Base-by-base conservation (phyloP, 1,284 basidiomycete species). In the Malassezia slooffiae region DNA sequence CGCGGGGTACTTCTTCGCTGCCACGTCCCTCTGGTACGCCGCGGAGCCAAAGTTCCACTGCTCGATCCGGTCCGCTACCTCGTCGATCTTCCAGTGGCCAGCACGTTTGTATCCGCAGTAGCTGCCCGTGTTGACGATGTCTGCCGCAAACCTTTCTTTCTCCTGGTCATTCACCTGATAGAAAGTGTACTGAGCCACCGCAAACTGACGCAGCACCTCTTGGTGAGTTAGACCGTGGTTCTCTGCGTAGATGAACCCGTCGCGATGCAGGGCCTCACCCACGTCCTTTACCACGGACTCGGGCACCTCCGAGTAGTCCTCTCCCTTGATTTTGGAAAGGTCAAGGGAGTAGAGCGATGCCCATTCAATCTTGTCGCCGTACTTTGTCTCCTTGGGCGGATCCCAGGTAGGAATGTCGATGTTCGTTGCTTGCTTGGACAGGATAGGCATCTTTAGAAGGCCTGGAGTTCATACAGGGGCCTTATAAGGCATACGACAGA, bases 41-140 rank as follows among this genome's bases (percentile, higher is more conserved):
- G 58, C 52, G 1, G 55, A 55, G 27, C 72, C 72, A 58, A 71
- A 70, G 59, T 73, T 73, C 55, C 72, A 67, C 40, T 72, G 71
- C 43, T 70, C 69, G 43, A 73, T 72, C 2, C 70, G 60, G 41
- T 73, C 72, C 19, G 58, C 52, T 17, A 64, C 52, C 4, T 66
- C 67, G 23, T 63, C 50, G 17, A 65, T 49, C 22, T 63, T 62
- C 70, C 72, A 72, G 57, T 72, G 71, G 0, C 71, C 72, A 35
- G 65, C 65, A 44, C 70, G 67, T 47, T 73, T 73, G 67, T 73
- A 73, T 0, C 72, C 63, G 22, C 60, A 55, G 30, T 62, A 67
- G 27, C 34, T 41, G 1, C 72, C 63, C 0, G 51, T 56, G n/a
- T 41, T 27, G 20, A 61, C 34, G 22, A 67, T 67, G 33, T 61